A percentile compares a stretch with the other conserved stretches of the same genome.
Evolutionary conservation across 768 basidiomycete genomes (phyloP).

Genomic region (Atractiella rhizophila): DNA sequence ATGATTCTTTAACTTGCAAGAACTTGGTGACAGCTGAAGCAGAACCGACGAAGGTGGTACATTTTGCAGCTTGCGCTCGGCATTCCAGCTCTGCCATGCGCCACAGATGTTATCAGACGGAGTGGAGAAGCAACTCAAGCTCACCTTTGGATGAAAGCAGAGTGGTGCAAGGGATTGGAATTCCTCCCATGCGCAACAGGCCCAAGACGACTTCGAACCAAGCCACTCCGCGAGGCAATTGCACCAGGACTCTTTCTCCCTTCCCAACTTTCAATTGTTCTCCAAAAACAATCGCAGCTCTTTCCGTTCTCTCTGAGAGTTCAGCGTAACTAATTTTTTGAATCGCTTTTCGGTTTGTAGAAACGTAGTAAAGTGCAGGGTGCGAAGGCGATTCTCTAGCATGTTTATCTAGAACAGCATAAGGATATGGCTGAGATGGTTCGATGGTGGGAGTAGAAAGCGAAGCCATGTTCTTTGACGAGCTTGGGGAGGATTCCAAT

Average conservation of each 20-base stretch:
- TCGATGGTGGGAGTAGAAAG: too few species aligned
- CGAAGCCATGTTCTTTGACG: too few species aligned
- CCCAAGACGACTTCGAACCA: constrained; percentile 9
- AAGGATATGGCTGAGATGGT: too few species aligned
- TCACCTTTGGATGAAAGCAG: constrained; percentile 11
- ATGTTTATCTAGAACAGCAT: too few species aligned
- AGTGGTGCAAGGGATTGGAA: constrained; percentile 7
- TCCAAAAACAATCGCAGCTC: constrained; percentile 5
- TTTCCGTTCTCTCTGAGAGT: constrained; percentile 1
- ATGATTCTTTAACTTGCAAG: not conserved
- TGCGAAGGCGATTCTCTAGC: too few species aligned
- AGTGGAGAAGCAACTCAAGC: too few species aligned
- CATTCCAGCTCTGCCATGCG: not conserved
- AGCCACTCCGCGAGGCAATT: constrained; percentile 3
- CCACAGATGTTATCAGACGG: not conserved
- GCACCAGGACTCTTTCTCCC: constrained; percentile 11
- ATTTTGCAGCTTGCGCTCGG: not conserved
- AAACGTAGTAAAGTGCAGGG: too few species aligned
- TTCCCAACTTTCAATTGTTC: constrained; percentile 3
- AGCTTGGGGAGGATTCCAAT: too few species aligned
- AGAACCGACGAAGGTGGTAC: not conserved
- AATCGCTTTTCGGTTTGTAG: too few species aligned
- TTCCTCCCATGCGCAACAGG: constrained; percentile 5
- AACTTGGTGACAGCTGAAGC: not conserved
- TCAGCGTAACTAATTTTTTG: constrained; percentile 5